Conservation (phyloP, 2,329 filamentous ascomycete species). For the Pyrenophora seminiperda region DNA sequence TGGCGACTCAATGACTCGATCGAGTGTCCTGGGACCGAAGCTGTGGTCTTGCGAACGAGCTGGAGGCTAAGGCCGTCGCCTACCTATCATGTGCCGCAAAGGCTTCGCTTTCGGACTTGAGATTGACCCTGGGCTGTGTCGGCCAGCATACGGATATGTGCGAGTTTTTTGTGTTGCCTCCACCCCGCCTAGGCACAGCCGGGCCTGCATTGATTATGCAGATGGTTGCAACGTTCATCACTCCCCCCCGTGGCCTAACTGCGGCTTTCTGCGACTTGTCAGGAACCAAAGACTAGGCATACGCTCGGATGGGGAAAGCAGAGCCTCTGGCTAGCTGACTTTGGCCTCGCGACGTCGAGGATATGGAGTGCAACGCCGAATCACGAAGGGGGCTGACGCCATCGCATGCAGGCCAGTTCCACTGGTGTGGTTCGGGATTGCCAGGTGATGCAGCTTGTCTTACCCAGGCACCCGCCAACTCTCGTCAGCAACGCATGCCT, state of each 20-base stretch:
- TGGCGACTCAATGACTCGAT: slow-evolving; percentile 9
- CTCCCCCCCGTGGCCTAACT: neutral
- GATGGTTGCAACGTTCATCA: slow-evolving; percentile 2
- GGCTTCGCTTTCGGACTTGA: slow-evolving; percentile 25
- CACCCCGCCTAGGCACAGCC: neutral
- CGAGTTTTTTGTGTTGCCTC: slow-evolving; percentile 6
- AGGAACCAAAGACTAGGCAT: slow-evolving; percentile 30
- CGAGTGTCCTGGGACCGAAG: slow-evolving; percentile 13
- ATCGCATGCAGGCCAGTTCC: slow-evolving; percentile 28
- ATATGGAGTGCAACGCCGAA: slow-evolving; percentile 26
- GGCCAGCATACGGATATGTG: slow-evolving; percentile 11
- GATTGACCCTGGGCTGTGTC: slow-evolving; percentile 9
- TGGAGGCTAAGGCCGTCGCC: slow-evolving; percentile 23
- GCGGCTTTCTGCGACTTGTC: slow-evolving; percentile 22
- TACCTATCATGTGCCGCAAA: slow-evolving; percentile 25
- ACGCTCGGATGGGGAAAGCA: slow-evolving; percentile 45
- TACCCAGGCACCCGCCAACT: slow-evolving; percentile 23
- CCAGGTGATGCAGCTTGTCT: slow-evolving; percentile 39
- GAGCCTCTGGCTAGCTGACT: slow-evolving; percentile 37
- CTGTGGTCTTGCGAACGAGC: slow-evolving; percentile 11
- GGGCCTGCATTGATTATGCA: neutral
- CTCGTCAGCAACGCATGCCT: slow-evolving; percentile 25
- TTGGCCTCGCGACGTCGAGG: slow-evolving; percentile 12
- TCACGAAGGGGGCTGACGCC: slow-evolving; percentile 30
- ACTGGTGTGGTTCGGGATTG: slow-evolving; percentile 35